These are phyloP conservation scores for Mycena amicta DNA, from an alignment of 768 basidiomycete genomes.

Conservation along the genomic window DNA sequence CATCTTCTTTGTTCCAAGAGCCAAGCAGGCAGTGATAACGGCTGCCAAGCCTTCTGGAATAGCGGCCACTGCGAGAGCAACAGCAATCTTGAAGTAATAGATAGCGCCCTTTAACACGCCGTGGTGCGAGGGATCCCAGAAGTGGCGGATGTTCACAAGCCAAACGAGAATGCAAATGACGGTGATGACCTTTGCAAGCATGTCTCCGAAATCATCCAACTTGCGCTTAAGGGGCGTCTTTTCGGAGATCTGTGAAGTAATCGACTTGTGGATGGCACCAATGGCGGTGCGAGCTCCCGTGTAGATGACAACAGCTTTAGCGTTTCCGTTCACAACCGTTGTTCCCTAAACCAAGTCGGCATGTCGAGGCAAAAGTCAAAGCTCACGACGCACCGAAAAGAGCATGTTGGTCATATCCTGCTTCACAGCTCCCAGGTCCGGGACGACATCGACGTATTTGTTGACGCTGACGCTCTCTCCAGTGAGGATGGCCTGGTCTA, in stretches of 20 bases:
- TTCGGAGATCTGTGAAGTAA: conserved; percentile 88
- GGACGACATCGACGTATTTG: conserved; percentile 71
- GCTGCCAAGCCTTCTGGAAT: conserved; percentile 99
- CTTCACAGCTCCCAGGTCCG: conserved; percentile 83
- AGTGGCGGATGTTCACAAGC: conserved; percentile 96
- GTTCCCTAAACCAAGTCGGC: conserved; percentile 64
- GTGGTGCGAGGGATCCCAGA: conserved; percentile 92
- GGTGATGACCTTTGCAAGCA: conserved; percentile 95
- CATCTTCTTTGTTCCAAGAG: conserved; percentile 98
- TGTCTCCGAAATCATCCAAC: conserved; percentile 97
- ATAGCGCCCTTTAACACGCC: conserved; percentile 91
- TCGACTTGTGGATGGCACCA: conserved; percentile 96
- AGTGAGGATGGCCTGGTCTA: conserved; percentile 96
- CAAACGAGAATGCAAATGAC: conserved; percentile 98
- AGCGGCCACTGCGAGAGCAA: conserved; percentile 97
- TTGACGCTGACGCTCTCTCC: conserved; percentile 90
- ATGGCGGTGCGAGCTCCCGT: conserved; percentile 91
- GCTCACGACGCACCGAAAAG: conserved; percentile 67
- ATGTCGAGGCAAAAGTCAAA: background rate
- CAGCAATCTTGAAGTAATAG: conserved; percentile 99
- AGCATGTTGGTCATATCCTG: conserved; percentile 98
- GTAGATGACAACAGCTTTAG: conserved; percentile 82
- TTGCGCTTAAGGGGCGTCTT: conserved; percentile 98
- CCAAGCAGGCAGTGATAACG: conserved; percentile 95
- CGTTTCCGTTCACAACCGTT: conserved; percentile 92